Percentiles rank a stretch among this genome's conserved stretches.
Evolutionary conservation across 1,284 basidiomycete species (phyloP).

Genomic region (Phenoliferia sp.): DNA sequence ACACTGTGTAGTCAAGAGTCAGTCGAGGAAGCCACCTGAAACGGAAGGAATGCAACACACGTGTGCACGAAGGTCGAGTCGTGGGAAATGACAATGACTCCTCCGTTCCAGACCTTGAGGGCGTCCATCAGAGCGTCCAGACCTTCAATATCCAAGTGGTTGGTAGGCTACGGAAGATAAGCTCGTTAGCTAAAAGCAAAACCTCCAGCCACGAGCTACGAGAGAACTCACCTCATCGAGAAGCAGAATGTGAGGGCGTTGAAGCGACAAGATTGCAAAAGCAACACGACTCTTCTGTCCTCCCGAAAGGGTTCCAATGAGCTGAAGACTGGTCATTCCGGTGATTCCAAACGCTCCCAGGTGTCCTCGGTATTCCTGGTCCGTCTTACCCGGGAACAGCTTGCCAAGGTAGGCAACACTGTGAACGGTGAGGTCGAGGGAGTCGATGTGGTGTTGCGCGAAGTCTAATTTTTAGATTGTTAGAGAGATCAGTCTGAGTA

Average conservation of each 20-base stretch:
- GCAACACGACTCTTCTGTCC: conserved; percentile 97
- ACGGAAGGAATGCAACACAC: conserved; percentile 1
- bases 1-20: conserved; percentile 41
- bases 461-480: conserved; percentile 67
- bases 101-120: conserved; percentile 88
- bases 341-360: conserved; percentile 98
- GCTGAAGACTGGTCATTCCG: conserved; percentile 57
- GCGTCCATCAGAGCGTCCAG: conserved; percentile 91
- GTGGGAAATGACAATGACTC: conserved; percentile 84
- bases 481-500: not conserved
- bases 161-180: conserved; percentile 61
- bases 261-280: conserved; percentile 85
- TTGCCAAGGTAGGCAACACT: conserved; percentile 89
- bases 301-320: conserved; percentile 73
- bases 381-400: conserved; percentile 87
- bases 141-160: conserved; percentile 71
- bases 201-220: conserved; percentile 4
- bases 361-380: conserved; percentile 92
- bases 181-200: not conserved
- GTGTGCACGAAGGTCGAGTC: conserved; percentile 76
- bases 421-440: conserved; percentile 73
- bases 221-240: conserved; percentile 68
- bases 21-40: conserved; percentile 38
- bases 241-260: conserved; percentile 63
- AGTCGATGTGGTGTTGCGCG: conserved; percentile 96